Base-by-base conservation (phyloP, 768 basidiomycete genomes). In the Pleurotus tuoliensis region DNA sequence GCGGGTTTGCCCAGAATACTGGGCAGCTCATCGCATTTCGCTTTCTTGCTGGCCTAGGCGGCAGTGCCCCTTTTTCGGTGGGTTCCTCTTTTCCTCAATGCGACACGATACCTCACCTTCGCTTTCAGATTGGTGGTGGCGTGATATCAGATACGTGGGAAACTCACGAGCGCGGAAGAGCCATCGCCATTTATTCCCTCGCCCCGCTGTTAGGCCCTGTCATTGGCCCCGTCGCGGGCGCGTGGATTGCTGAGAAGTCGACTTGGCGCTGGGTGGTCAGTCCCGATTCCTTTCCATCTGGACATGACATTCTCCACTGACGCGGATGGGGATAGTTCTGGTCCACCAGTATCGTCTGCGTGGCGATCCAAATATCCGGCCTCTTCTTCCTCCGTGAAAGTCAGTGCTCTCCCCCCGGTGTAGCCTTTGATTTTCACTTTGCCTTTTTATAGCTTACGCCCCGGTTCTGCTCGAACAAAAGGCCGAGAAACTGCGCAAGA, bases 181-280 rank as follows among this genome's bases (percentile, higher is more conserved):
- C 87, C 0, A 76, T 84, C 16, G 79, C 86, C 0, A 71, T 88
- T 0, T 89, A 84, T 61, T 82, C 85, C 0, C 67, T 88, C 4
- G 84, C 85, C 0, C 86, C 87, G 0, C 57, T 89, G 8, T 68
- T 89, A 4, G 87, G 87, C 41, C 84, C 87, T 0, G 84, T 83
- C 0, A 57, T 86, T 12, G 87, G 84, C 1, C 86, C 86, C 1
- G 69, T 84, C 3, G 80, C 81, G 20, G 86, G 84, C 4, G 82
- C 82, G 20, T 87, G 83, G 81, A 80, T 90, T 24, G 81, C 82
- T 0, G 73, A 88, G 41, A 72, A 70, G 38, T 78, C 84, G 0
- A 84, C 83, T 0, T 90, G 88, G 88, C 73, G 84, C 66, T 89
- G 86, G 87, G 86, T 88, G 27, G 82, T 81, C 66, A 41, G 81